A percentile compares a stretch with the other conserved stretches of the same genome.
These are phyloP conservation scores for Fusarium ramigenum DNA, from an alignment of 2,329 filamentous ascomycete species.

Conservation along the genomic window DNA sequence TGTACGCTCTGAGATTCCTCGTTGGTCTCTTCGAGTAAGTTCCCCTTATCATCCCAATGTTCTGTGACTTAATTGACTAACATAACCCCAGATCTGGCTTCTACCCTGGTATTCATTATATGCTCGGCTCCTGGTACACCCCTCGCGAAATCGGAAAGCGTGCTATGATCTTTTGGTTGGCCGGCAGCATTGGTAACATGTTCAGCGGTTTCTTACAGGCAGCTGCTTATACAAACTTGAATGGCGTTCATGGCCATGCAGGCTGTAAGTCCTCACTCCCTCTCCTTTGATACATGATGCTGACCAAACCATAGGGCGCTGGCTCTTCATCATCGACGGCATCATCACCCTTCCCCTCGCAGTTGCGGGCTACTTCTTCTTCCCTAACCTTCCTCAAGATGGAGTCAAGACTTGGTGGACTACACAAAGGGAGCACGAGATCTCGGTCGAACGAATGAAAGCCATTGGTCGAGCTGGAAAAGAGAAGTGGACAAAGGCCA, in stretches of 20 bases:
- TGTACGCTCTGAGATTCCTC: constrained; percentile 30
- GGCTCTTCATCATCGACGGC: constrained; percentile 50
- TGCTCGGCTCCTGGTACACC: constrained; percentile 39
- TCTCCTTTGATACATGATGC: fast-evolving
- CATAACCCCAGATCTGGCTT: constrained; percentile 57
- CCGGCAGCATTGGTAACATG: constrained; percentile 19
- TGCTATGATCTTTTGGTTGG: constrained; percentile 34
- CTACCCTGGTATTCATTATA: constrained; percentile 52
- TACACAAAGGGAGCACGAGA: constrained; percentile 36
- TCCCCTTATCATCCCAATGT: neutral
- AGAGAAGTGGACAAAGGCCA: constrained; percentile 25
- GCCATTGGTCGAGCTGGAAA: constrained; percentile 28
- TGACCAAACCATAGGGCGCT: constrained; percentile 25
- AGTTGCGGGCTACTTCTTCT: constrained; percentile 41
- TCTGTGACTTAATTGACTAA: constrained; percentile 40
- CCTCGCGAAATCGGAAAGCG: constrained; percentile 35
- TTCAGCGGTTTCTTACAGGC: constrained; percentile 35
- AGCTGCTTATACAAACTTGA: constrained; percentile 21
- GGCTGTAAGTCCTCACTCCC: neutral
- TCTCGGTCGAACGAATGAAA: constrained; percentile 17
- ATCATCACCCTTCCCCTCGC: constrained; percentile 39
- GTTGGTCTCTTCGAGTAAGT: constrained; percentile 34
- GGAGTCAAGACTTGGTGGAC: constrained; percentile 40
- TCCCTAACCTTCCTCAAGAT: constrained; percentile 41
- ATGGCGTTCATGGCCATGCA: constrained; percentile 20